Base-by-base conservation (phyloP, 345 rosid species). In the Aegle marmelos region DNA sequence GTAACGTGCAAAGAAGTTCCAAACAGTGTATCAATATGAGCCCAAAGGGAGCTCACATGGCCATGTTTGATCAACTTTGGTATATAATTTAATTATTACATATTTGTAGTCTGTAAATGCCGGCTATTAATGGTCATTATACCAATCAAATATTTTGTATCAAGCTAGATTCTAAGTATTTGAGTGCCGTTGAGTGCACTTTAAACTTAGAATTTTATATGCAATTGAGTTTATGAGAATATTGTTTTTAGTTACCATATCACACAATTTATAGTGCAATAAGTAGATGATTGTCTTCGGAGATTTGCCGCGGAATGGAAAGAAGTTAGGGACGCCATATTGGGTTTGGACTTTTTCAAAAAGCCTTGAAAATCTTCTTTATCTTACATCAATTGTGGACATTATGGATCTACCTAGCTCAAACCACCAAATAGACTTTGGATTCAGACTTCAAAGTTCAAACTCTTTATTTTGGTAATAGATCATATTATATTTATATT, bases 1-100 rank as follows among this genome's bases (percentile, higher is more conserved):
- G 99, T 94, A 54, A 97, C 99, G 25, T 97, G 99, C 79, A 88
- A 98, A 84, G 99, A 98, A 1, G 93, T 97, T 24, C 99, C 99
- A 8, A 97, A 97, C 78, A 97, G 99, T 64, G 93, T 94, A 19
- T 91, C 99, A 0, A 97, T 94, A 70, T 97, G 87, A 91, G 73
- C 57, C 69, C 54, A 79, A 24, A 48, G 36, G 61, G 70, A 30
- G 74, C 45, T 30, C 68, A 27, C 6, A 24, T 25, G 50, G 45
- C 34, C 58, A 48, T 39, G 37, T 76, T 80, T 66, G 39, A 64
- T 71, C 59, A 34, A 34, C 28, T 60, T 34, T 60, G 67, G 68
- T 77, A 27, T 73, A 77, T 81, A 76, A 41, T 27, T 19, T 3
- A 28, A 50, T 2, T 45, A 48, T 27, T 30, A 50, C 39, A 70